phyloP scores from a whole-genome alignment of 1,284 basidiomycete species.

The Malassezia sp. region DNA sequence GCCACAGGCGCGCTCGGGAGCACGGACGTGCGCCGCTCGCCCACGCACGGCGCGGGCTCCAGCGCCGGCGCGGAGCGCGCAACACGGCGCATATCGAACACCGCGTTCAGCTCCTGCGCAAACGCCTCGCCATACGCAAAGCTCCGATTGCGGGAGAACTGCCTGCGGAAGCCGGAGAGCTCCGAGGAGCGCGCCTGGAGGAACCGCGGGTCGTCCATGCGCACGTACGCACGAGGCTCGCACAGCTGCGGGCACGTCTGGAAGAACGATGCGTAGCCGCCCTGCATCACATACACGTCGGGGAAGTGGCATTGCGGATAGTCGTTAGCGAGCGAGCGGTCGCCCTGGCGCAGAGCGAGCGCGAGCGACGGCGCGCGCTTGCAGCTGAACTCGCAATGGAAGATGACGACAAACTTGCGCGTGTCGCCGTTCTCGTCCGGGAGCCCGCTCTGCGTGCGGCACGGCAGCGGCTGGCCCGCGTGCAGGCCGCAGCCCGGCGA shows the following conservation, averaged over 20 bases:
- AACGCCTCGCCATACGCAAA: constrained; percentile 41
- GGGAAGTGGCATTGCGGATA: constrained; percentile 93
- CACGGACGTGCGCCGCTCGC: no score
- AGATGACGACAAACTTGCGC: constrained; percentile 71
- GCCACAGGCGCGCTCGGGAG: no score
- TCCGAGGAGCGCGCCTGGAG: constrained; percentile 67
- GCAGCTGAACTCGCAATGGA: constrained; percentile 95
- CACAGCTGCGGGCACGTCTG: constrained; percentile 59
- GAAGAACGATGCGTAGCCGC: constrained; percentile 84
- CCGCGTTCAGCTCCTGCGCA: no score
- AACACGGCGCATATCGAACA: no score
- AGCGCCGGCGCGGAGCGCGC: no score
- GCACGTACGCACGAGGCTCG: constrained; percentile 69
- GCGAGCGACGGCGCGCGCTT: constrained; percentile 96
- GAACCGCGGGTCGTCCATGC: constrained; percentile 85
- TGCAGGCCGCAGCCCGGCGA: constrained; percentile 50
- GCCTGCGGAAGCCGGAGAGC: constrained; percentile 73
- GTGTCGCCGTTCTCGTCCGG: constrained; percentile 49
- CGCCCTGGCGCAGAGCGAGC: constrained; percentile 77
- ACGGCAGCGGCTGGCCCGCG: constrained; percentile 26
- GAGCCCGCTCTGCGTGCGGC: constrained; percentile 60
- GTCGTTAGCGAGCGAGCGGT: constrained; percentile 69
- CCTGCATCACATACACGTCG: constrained; percentile 90
- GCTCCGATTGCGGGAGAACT: constrained; percentile 49
- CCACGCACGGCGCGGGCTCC: no score